Conservation (phyloP, 2,329 filamentous ascomycete species). For the Podosphaera fusca region DNA sequence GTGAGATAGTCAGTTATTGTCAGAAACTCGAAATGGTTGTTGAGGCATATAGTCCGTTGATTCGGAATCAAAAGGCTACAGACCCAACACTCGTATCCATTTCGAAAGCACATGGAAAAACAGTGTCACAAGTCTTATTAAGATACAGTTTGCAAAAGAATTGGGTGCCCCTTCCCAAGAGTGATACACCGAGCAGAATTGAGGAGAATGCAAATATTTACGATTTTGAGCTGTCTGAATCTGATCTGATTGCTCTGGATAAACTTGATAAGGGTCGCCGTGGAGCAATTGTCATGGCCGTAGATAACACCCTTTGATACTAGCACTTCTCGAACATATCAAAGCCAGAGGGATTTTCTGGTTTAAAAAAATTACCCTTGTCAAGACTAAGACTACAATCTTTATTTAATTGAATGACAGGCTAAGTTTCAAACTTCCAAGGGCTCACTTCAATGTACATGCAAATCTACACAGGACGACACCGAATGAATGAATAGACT, state of each 20-base stretch:
- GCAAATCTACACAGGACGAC: too few relatives aligned
- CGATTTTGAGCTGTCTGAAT: slow-evolving; percentile 30
- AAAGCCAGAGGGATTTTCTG: too few relatives aligned
- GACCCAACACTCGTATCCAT: slow-evolving; percentile 33
- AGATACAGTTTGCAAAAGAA: slow-evolving; percentile 48
- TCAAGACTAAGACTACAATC: too few relatives aligned
- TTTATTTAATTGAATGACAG: too few relatives aligned
- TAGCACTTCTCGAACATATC: not conserved
- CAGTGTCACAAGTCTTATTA: slow-evolving; percentile 41
- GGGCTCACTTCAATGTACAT: too few relatives aligned
- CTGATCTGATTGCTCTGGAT: slow-evolving; percentile 33
- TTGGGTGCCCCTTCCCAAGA: slow-evolving; percentile 47
- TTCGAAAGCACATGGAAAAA: slow-evolving; percentile 34
- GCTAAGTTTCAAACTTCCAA: too few relatives aligned
- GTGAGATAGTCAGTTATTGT: slow-evolving; percentile 27
- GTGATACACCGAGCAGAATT: slow-evolving; percentile 34
- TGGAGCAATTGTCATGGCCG: slow-evolving; percentile 17
- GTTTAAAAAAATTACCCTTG: too few relatives aligned
- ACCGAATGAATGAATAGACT: too few relatives aligned
- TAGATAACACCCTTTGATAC: slow-evolving; percentile 6
- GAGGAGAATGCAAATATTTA: slow-evolving; percentile 36
- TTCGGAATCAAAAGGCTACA: slow-evolving; percentile 37
- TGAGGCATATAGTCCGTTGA: slow-evolving; percentile 28
- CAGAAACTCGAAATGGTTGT: slow-evolving; percentile 26
- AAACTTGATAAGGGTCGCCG: slow-evolving; percentile 24